Evolutionary conservation across 768 basidiomycete genomes (phyloP).

Genomic region (Rubroboletus satanas): DNA sequence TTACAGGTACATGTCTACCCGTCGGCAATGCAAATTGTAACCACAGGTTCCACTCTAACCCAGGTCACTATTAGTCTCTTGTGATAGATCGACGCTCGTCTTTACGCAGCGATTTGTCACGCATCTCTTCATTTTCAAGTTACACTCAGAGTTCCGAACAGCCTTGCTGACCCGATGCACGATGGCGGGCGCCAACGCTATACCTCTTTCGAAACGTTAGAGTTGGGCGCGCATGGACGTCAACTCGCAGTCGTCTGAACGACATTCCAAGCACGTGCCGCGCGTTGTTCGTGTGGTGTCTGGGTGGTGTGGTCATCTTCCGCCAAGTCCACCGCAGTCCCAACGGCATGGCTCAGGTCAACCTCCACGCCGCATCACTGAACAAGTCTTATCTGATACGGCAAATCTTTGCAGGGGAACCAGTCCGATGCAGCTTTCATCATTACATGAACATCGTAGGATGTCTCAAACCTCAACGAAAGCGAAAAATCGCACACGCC

Average conservation of each 20-base stretch:
- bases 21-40: background rate
- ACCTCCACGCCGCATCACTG: background rate
- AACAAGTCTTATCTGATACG: constrained; percentile 1
- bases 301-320: too few species aligned
- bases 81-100: background rate
- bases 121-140: too few species aligned
- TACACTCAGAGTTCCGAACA: background rate
- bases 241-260: background rate
- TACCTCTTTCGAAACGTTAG: background rate
- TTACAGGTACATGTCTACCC: background rate
- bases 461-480: background rate
- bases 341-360: background rate
- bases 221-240: background rate
- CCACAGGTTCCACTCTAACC: background rate
- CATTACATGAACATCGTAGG: background rate
- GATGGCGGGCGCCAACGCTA: background rate
- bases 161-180: too few species aligned
- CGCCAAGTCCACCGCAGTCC: too few species aligned
- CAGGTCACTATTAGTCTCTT: too few species aligned
- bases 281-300: background rate
- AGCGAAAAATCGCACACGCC: background rate
- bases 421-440: background rate
- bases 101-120: background rate
- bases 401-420: background rate
- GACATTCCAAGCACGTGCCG: background rate